Evolutionary conservation across 805 yeast species (phyloP).

Genomic region (Saturnispora diversa): DNA sequence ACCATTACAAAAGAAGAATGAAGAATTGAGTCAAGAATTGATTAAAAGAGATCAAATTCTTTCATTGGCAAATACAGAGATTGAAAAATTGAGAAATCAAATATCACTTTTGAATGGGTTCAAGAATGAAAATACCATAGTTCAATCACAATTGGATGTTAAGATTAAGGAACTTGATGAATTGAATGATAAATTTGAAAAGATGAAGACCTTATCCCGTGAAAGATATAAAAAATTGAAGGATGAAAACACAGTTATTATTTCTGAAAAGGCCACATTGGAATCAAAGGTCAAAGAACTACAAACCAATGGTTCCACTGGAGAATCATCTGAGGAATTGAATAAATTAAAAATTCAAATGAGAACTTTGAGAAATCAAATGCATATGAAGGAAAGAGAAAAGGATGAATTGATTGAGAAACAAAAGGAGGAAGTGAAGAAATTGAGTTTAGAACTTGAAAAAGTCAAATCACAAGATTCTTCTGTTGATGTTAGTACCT

Average conservation of each 20-base stretch:
- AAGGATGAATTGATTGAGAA: constrained; percentile 2
- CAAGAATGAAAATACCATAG: constrained; percentile 21
- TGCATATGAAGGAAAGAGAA: constrained; percentile 14
- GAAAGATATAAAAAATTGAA: constrained; percentile 26
- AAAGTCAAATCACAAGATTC: background rate
- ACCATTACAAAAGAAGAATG: constrained; percentile 16
- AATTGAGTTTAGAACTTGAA: constrained; percentile 4
- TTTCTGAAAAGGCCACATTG: constrained; percentile 12
- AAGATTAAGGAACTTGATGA: constrained; percentile 14
- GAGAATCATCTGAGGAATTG: constrained; percentile 12
- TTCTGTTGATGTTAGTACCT: constrained; percentile 4
- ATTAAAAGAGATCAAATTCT: constrained; percentile 45
- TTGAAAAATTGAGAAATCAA: constrained; percentile 50
- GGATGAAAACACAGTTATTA: constrained; percentile 18
- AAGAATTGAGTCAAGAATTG: constrained; percentile 23
- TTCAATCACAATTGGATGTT: background rate
- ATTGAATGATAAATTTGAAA: constrained; percentile 22
- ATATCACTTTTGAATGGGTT: constrained; percentile 28
- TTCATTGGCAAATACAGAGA: constrained; percentile 41
- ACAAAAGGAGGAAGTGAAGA: constrained; percentile 3
- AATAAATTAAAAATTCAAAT: constrained; percentile 18
- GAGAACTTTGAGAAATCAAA: constrained; percentile 13
- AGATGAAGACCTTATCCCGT: constrained; percentile 27
- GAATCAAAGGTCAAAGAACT: constrained; percentile 19
- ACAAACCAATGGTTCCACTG: constrained; percentile 11